These are phyloP conservation scores for Helotiales sp. DNA, from an alignment of 2,329 filamentous ascomycete genomes.

Conservation along the genomic window DNA sequence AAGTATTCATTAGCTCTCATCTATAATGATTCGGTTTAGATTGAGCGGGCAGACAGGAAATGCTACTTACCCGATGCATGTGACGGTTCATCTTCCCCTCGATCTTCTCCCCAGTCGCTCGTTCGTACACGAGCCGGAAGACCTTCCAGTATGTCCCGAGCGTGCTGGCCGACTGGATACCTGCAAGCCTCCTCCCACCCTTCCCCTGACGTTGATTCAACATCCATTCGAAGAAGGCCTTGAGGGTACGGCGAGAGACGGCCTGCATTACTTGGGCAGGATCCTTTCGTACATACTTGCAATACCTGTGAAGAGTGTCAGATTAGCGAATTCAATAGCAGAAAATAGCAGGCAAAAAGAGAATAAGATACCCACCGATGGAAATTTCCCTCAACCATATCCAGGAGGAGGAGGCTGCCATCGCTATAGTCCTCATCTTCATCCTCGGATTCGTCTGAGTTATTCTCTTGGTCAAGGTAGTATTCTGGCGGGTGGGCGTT, in stretches of 20 bases:
- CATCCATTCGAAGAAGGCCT: constrained; percentile 18
- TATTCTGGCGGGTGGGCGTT: constrained; percentile 21
- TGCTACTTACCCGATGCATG: constrained; percentile 19
- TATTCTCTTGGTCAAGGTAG: constrained; percentile 22
- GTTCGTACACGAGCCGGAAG: constrained; percentile 31
- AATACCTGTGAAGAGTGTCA: constrained; percentile 21
- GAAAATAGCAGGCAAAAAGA: constrained; percentile 13
- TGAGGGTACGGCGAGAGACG: constrained; percentile 12
- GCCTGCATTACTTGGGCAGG: constrained; percentile 7
- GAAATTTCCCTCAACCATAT: constrained; percentile 23
- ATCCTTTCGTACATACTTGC: constrained; percentile 20
- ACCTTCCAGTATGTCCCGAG: constrained; percentile 33
- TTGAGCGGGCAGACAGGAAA: constrained; percentile 12
- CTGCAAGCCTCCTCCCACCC: constrained; percentile 7
- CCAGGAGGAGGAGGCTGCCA: constrained; percentile 19
- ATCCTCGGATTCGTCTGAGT: constrained; percentile 22
- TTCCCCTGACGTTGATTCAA: constrained; percentile 18
- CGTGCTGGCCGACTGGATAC: constrained; percentile 19
- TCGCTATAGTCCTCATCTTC: constrained; percentile 25
- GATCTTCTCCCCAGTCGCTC: constrained; percentile 22
- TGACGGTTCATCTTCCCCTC: constrained; percentile 21
- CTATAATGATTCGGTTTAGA: constrained; percentile 9
- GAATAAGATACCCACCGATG: constrained; percentile 16
- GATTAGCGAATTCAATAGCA: constrained; percentile 11
- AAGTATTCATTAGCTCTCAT: constrained; percentile 16